Evolutionary conservation across 2,329 filamentous ascomycete genomes (phyloP).

Genomic region (Tricladium varicosporioides): DNA sequence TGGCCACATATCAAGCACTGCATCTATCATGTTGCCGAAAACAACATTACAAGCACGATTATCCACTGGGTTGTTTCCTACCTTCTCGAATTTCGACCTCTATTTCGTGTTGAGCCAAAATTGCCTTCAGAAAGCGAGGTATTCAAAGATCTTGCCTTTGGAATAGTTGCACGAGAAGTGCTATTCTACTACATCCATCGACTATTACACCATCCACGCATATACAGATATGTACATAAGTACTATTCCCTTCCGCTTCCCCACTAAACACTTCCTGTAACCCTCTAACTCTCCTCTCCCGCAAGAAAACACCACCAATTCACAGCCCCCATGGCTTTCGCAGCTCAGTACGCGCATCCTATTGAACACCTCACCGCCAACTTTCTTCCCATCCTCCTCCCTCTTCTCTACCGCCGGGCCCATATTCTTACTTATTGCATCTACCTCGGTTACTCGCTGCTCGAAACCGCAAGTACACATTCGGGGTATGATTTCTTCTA

Average conservation of each 20-base stretch:
- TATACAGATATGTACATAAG: conserved; percentile 54
- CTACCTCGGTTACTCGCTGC: conserved; percentile 47
- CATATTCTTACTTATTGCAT: conserved; percentile 53
- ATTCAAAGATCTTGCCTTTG: neutral
- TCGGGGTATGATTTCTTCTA: conserved; percentile 55
- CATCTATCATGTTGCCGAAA: neutral
- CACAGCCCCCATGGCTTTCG: conserved; percentile 52
- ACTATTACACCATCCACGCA: conserved; percentile 45
- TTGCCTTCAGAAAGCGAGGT: neutral
- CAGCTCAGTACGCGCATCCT: conserved; percentile 57
- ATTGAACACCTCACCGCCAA: conserved; percentile 55
- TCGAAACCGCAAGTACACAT: conserved; percentile 54
- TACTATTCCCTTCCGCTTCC: conserved; percentile 13
- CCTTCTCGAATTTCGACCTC: neutral
- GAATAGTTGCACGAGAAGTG: conserved; percentile 41
- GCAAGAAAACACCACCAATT: conserved; percentile 48
- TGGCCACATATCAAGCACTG: neutral
- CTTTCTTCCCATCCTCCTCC: conserved; percentile 49
- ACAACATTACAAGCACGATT: neutral
- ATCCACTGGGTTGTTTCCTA: neutral
- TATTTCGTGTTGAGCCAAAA: neutral
- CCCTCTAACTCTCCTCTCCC: no score
- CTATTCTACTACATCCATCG: conserved; percentile 58
- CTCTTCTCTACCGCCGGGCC: conserved; percentile 39
- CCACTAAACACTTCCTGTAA: no score